Conservation (phyloP, 2,329 filamentous ascomycete species). For the Fusarium begoniae region DNA sequence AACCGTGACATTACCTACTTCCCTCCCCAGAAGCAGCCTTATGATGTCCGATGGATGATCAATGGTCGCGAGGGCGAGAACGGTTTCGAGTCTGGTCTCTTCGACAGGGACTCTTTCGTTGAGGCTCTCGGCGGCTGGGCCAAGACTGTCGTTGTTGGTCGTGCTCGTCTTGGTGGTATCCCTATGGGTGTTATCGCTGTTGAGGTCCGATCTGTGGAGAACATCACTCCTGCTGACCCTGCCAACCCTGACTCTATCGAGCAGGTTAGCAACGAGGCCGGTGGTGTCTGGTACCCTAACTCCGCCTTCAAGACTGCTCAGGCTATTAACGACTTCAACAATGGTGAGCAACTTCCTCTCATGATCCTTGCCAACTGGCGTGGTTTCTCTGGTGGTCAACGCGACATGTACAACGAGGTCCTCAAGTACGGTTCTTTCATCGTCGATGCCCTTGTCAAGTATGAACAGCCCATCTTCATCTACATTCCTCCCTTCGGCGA, state of each 20-base stretch:
- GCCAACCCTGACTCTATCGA: slow-evolving; percentile 99
- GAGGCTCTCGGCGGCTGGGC: slow-evolving; percentile 98
- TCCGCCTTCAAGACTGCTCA: slow-evolving; percentile 99
- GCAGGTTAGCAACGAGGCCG: slow-evolving; percentile 92
- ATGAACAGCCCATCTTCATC: slow-evolving; percentile 97
- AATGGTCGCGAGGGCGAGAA: slow-evolving; percentile 82
- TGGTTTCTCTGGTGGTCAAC: slow-evolving; percentile 99
- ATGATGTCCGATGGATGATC: slow-evolving; percentile 96
- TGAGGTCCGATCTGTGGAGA: slow-evolving; percentile 95
- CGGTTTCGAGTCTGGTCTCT: slow-evolving; percentile 85
- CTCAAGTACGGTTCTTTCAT: slow-evolving; percentile 99
- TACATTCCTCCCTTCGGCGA: slow-evolving; percentile 98
- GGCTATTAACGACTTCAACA: slow-evolving; percentile 98
- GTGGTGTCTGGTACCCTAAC: slow-evolving; percentile 99
- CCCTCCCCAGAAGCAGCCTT: slow-evolving; percentile 81
- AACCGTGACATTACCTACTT: slow-evolving; percentile 91
- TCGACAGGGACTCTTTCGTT: slow-evolving; percentile 96
- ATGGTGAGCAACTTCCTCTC: slow-evolving; percentile 95
- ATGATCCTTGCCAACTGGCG: slow-evolving; percentile 99
- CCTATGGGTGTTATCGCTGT: slow-evolving; percentile 98
- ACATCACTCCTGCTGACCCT: slow-evolving; percentile 94
- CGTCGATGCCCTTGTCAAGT: slow-evolving; percentile 97
- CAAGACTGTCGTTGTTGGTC: slow-evolving; percentile 93
- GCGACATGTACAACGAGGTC: slow-evolving; percentile 99
- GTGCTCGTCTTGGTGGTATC: slow-evolving; percentile 95